Evolutionary conservation across 2,329 filamentous ascomycete genomes (phyloP).

Genomic region (Monilinia vaccinii-corymbosi): DNA sequence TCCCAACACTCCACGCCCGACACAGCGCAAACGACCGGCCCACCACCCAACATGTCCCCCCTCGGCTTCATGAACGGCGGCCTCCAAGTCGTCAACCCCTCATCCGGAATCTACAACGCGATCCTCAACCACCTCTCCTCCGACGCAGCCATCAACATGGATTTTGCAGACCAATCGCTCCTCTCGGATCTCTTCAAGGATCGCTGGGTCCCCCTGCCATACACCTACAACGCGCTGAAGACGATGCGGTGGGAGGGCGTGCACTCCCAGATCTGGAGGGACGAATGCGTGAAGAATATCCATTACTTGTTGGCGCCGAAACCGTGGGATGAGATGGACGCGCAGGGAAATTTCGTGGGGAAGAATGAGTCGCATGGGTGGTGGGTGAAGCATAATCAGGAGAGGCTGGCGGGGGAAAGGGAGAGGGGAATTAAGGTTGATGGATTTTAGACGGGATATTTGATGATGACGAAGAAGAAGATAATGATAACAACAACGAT

Average conservation of each 20-base stretch:
- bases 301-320: slow-evolving; percentile 55
- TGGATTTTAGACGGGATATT: slow-evolving; percentile 15
- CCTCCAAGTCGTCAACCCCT: slow-evolving; percentile 48
- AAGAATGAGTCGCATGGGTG: slow-evolving; percentile 42
- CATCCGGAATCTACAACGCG: slow-evolving; percentile 36
- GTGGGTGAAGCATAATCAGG: slow-evolving; percentile 44
- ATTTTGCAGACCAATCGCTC: slow-evolving; percentile 52
- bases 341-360: slow-evolving; percentile 33
- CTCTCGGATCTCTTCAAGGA: slow-evolving; percentile 45
- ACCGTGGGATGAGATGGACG: slow-evolving; percentile 48
- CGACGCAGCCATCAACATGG: slow-evolving; percentile 36
- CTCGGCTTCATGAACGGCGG: slow-evolving; percentile 48
- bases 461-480: no score
- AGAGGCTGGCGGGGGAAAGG: slow-evolving; percentile 31
- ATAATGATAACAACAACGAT: no score
- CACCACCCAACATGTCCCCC: slow-evolving; percentile 37
- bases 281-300: slow-evolving; percentile 49
- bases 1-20: slow-evolving; percentile 40
- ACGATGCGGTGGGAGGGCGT: slow-evolving; percentile 45
- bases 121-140: slow-evolving; percentile 43
- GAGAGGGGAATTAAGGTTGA: slow-evolving; percentile 25
- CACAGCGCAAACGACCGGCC: slow-evolving; percentile 37
- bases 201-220: slow-evolving; percentile 50
- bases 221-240: slow-evolving; percentile 55
- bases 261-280: slow-evolving; percentile 47